These are phyloP conservation scores for Cordyceps cicadae DNA, from an alignment of 2,329 filamentous ascomycete genomes.

Conservation along the genomic window DNA sequence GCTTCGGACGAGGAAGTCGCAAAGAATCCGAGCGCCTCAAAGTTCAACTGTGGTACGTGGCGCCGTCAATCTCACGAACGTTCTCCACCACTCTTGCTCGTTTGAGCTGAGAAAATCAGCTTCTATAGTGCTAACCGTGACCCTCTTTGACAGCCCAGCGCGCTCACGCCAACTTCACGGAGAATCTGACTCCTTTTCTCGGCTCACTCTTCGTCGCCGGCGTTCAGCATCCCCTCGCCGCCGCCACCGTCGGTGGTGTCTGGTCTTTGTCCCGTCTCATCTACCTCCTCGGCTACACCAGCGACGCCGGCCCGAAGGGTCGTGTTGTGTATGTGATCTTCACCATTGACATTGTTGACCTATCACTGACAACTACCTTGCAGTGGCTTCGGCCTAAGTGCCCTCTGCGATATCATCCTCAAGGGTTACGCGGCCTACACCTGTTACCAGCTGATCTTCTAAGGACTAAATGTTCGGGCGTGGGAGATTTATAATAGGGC, in stretches of 20 bases:
- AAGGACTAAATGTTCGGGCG: background rate
- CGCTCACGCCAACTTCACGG: conserved; percentile 30
- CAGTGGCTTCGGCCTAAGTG: conserved; percentile 29
- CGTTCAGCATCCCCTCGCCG: conserved; percentile 42
- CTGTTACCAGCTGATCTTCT: conserved; percentile 12
- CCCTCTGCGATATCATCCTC: conserved; percentile 29
- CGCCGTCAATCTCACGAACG: background rate
- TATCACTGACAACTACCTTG: conserved; percentile 13
- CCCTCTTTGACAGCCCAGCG: background rate
- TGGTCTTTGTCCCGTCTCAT: conserved; percentile 46
- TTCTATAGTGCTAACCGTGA: background rate
- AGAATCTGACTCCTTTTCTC: conserved; percentile 49
- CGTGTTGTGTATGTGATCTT: conserved; percentile 28
- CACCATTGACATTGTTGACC: background rate
- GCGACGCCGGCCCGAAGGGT: conserved; percentile 35
- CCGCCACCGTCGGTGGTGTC: conserved; percentile 39
- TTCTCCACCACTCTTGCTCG: background rate
- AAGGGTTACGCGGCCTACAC: conserved; percentile 38
- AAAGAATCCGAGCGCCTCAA: conserved; percentile 44
- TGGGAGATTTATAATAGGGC: background rate
- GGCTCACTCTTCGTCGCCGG: conserved; percentile 47
- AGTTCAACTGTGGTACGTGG: conserved; percentile 54
- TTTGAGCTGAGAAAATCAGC: too few relatives aligned
- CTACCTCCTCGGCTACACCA: conserved; percentile 49
- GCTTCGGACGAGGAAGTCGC: conserved; percentile 45